A percentile compares a stretch with the other conserved stretches of the same genome.
Evolutionary conservation across 768 basidiomycete genomes (phyloP).

Genomic region (Termitomyces titanicus): DNA sequence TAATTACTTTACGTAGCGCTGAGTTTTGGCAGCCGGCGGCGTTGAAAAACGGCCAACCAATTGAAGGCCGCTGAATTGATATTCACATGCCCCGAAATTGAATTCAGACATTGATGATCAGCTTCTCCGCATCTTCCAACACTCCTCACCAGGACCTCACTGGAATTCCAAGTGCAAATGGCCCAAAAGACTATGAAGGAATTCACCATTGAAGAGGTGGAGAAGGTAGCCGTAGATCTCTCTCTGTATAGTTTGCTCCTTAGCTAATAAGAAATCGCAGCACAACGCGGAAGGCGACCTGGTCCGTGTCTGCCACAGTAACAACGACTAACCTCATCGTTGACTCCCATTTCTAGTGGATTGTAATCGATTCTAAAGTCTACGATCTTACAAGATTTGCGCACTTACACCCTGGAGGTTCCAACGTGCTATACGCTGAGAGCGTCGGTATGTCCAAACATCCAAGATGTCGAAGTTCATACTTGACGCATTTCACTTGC

Average conservation of each 20-base stretch:
- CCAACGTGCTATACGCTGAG: conserved; percentile 65
- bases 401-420: conserved; percentile 80
- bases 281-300: conserved; percentile 87
- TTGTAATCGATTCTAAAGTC: conserved; percentile 77
- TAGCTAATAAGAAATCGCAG: conserved; percentile 32
- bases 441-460: conserved; percentile 51
- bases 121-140: not conserved
- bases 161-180: not conserved
- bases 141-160: not conserved
- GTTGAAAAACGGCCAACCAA: no score
- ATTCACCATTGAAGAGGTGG: conserved; percentile 59
- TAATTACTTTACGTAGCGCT: no score
- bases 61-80: no score
- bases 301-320: conserved; percentile 21
- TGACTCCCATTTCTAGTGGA: conserved; percentile 50
- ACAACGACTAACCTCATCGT: not conserved
- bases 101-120: not conserved
- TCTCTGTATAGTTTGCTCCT: not conserved
- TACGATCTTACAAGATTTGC: conserved; percentile 82
- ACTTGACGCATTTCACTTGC: not conserved
- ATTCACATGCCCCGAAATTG: no score
- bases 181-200: conserved; percentile 25
- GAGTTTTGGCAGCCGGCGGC: no score
- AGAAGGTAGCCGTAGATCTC: conserved; percentile 43
- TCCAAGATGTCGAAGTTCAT: not conserved